These are phyloP conservation scores for Naegleria lovaniensis DNA, from an alignment of 208 protist species.

Conservation along the genomic window DNA sequence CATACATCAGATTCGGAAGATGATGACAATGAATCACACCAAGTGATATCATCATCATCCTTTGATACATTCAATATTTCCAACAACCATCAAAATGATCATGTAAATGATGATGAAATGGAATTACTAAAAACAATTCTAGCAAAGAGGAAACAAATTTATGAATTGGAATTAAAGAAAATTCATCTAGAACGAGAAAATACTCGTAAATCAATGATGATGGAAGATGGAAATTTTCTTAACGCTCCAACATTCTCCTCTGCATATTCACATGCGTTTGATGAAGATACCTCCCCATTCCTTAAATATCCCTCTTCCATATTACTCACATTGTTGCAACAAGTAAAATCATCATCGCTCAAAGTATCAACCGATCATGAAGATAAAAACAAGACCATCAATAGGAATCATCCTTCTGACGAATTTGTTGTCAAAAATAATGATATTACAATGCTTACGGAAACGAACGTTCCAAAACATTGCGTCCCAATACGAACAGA, in stretches of 20 bases:
- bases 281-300: background rate
- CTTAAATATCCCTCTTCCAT: background rate
- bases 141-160: background rate
- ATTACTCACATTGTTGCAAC: background rate
- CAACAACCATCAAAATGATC: background rate
- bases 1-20: too few species aligned
- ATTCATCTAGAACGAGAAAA: background rate
- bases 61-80: too few species aligned
- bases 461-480: slow-evolving; percentile 34
- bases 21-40: too few species aligned
- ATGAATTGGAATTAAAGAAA: background rate
- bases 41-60: too few species aligned
- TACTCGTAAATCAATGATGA: background rate
- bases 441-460: background rate
- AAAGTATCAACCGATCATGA: too few species aligned
- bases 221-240: background rate
- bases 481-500: slow-evolving; percentile 48
- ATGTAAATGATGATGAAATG: background rate
- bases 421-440: too few species aligned
- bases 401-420: too few species aligned
- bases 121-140: background rate
- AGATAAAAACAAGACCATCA: too few species aligned
- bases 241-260: too few species aligned
- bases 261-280: too few species aligned
- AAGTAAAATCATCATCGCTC: background rate